Base-by-base conservation (phyloP, 2,329 filamentous ascomycete genomes). In the Fusarium mexicanum region DNA sequence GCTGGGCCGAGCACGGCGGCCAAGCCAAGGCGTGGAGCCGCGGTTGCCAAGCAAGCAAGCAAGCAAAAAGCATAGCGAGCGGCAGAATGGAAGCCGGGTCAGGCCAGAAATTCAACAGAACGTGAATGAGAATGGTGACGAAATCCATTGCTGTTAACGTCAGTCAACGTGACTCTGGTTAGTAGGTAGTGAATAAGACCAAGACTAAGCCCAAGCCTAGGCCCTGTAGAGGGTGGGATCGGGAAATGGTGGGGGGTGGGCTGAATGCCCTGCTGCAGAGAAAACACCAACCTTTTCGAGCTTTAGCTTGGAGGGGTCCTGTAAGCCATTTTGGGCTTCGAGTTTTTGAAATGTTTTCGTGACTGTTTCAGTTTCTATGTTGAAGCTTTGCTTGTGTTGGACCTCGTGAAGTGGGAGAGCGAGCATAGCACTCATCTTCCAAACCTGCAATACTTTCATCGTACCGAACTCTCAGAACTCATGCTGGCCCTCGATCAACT, bases 191-290 rank as follows among this genome's bases (percentile, higher is more conserved):
- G 50, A 62, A 44, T 46, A n/a, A 50, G 29, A 53, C 38, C 11
- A 63, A 22, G 33, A 43, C 61, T 37, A 60, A 64, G 37, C 57
- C 61, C 31, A 58, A 65, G 20, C 48, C 48, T 41, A 54, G 46
- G 67, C 57, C 69, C 53, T 69, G 38, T 53, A 40, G 55, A 74
- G 72, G 72, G 72, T 74, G 72, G 64, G 68, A 73, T 72, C 51
- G 69, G 59, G 57, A 69, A 68, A 63, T 62, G 73, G 73, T 66
- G 73, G 70, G 69, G 72, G 70, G 73, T 68, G 72, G 48, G 59
- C 43, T 33, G 24, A 41, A 17, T 26, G 35, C 55, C 55, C 41
- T 59, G 55, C 41, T 66, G 17, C n/a, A 58, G 13, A 48, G 61
- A 73, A 74, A 70, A 54, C 53, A 41, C 58, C 72, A 53, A 53